Evolutionary conservation across 2,329 filamentous ascomycete species (phyloP).

Genomic region (Cercospora sp.): DNA sequence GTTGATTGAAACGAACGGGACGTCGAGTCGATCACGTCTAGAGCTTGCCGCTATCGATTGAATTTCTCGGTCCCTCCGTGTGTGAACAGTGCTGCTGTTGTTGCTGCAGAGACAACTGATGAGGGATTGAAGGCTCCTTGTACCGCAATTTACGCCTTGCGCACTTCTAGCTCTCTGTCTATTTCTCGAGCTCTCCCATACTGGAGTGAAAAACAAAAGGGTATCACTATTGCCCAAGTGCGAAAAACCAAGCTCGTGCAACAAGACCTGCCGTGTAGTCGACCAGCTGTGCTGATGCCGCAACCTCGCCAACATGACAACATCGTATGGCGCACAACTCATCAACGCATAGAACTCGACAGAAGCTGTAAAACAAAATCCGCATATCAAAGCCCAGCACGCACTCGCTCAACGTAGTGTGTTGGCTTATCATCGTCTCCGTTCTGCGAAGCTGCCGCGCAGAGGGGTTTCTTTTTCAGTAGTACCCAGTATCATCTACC

Average conservation of each 20-base stretch:
- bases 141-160: no score
- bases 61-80: no score
- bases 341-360: no score
- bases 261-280: background rate
- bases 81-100: no score
- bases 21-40: background rate
- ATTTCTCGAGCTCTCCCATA: background rate
- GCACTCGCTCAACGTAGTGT: background rate
- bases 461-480: background rate
- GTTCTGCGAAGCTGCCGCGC: background rate
- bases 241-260: background rate
- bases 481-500: background rate
- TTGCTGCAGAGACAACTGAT: no score
- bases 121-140: no score
- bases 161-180: background rate
- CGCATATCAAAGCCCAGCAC: background rate
- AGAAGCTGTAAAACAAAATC: background rate
- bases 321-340: background rate
- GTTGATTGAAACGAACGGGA: background rate
- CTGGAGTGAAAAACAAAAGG: slow-evolving; percentile 10
- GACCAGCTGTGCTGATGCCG: background rate
- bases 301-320: background rate
- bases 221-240: slow-evolving; percentile 15
- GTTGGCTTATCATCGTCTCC: no score
- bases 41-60: background rate